Conservation (phyloP, 257 asterid species). For the Verbena officinalis region DNA sequence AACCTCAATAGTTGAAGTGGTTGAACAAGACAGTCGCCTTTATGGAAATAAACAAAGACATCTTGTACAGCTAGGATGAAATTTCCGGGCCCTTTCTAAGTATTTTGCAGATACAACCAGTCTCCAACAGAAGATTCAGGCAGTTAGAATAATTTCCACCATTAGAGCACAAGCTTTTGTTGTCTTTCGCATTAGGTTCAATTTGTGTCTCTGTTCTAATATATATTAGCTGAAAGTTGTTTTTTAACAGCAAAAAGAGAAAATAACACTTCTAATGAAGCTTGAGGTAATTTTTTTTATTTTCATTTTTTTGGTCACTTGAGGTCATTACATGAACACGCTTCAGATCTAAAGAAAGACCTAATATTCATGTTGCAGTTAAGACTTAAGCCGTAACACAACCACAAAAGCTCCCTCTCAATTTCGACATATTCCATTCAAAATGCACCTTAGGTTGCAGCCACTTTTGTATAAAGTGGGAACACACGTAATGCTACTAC, state of each 20-base stretch:
- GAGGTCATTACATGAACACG: no score
- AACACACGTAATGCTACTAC: not conserved
- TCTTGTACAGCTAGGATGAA: not conserved
- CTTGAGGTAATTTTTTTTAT: no score
- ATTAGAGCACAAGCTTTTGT: no score
- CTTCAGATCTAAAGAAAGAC: not conserved
- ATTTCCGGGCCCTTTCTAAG: not conserved
- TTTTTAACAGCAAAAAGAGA: no score
- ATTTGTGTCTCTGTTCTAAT: no score
- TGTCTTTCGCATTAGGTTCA: no score
- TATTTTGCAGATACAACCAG: not conserved
- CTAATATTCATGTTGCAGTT: slow-evolving; percentile 12
- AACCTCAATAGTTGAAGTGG: not conserved
- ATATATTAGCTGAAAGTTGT: no score
- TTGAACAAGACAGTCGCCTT: not conserved
- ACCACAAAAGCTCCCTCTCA: slow-evolving; percentile 1
- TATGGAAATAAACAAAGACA: not conserved
- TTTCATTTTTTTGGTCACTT: no score
- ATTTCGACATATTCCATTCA: slow-evolving; percentile 1
- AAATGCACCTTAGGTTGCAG: slow-evolving; percentile 12
- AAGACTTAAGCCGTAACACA: not conserved
- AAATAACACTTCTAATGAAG: no score
- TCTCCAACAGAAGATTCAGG: not conserved
- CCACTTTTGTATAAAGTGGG: slow-evolving; percentile 15
- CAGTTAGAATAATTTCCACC: slow-evolving; percentile 6